Evolutionary conservation across 2,329 filamentous ascomycete genomes (phyloP).

Genomic region (Diaporthe capsici): DNA sequence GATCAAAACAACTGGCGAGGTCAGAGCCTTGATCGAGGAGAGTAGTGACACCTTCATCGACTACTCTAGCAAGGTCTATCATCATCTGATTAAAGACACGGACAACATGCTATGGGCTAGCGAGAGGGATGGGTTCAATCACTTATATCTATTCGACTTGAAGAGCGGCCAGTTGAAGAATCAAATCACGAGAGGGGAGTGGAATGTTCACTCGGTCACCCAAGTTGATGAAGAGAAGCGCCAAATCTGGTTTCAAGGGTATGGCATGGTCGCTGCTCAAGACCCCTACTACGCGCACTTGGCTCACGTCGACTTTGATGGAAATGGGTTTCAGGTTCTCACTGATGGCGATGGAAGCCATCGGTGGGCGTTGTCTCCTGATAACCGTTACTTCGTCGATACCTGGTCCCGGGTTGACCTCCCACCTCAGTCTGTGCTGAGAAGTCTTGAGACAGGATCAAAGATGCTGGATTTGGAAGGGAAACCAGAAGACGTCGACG

Average conservation of each 20-base stretch:
- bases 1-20: not conserved
- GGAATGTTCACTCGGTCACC: not conserved
- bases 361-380: not conserved
- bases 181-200: not conserved
- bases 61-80: not conserved
- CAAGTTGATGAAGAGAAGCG: not conserved
- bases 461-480: not conserved
- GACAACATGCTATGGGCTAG: not conserved
- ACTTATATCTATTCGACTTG: not conserved
- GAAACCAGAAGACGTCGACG: not conserved
- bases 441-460: not conserved
- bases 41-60: slow-evolving; percentile 4
- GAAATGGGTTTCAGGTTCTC: not conserved
- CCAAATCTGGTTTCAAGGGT: not conserved
- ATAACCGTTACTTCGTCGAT: not conserved
- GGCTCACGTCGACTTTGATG: not conserved
- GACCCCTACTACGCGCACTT: slow-evolving; percentile 5
- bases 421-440: not conserved
- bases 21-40: slow-evolving; percentile 12
- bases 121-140: slow-evolving; percentile 1
- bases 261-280: not conserved
- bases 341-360: not conserved
- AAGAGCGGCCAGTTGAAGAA: not conserved
- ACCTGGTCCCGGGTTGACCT: slow-evolving; percentile 2
- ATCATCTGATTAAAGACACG: not conserved